A percentile compares a stretch with the other conserved stretches of the same genome.
phyloP scores from a whole-genome alignment of 83 land plant genomes.

The Diphasiastrum complanatum region DNA sequence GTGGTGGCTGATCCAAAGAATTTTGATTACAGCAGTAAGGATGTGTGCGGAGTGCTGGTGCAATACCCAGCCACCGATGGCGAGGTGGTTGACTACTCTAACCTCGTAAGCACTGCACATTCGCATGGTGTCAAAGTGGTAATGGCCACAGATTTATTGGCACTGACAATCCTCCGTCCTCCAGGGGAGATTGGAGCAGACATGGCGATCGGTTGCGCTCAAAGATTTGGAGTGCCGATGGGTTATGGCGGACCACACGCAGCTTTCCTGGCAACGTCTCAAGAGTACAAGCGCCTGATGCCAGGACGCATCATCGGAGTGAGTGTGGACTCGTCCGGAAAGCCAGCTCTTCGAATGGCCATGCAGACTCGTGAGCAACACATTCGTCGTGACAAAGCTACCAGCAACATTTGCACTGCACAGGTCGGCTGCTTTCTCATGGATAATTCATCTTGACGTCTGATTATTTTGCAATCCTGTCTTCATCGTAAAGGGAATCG shows the following conservation, averaged over 20 bases:
- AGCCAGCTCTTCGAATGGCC: constrained; percentile 94
- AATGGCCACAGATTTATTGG: constrained; percentile 80
- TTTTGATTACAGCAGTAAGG: constrained; percentile 68
- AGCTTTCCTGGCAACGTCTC: constrained; percentile 93
- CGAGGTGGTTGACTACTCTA: constrained; percentile 68
- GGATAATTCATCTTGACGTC: not conserved
- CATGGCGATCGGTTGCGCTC: constrained; percentile 92
- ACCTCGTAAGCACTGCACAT: constrained; percentile 66
- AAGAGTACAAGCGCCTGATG: constrained; percentile 97
- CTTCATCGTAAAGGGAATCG: not conserved
- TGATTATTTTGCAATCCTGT: not conserved
- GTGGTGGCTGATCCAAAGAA: constrained; percentile 51
- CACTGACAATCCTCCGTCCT: constrained; percentile 77
- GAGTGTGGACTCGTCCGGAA: constrained; percentile 86
- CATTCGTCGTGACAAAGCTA: constrained; percentile 93
- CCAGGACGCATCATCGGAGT: constrained; percentile 94
- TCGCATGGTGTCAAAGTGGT: constrained; percentile 92
- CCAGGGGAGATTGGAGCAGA: constrained; percentile 96
- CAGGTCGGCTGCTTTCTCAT: constrained; percentile 50
- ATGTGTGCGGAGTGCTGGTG: constrained; percentile 90
- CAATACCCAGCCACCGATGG: constrained; percentile 97
- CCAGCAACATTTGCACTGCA: constrained; percentile 98
- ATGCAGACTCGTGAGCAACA: constrained; percentile 99
- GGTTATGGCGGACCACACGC: constrained; percentile 99
- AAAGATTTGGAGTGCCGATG: constrained; percentile 99